A percentile compares a stretch with the other conserved stretches of the same genome.
Conservation (phyloP, 192 early-diverging fungal species). For the Phycomyces blakesleeanus region DNA sequence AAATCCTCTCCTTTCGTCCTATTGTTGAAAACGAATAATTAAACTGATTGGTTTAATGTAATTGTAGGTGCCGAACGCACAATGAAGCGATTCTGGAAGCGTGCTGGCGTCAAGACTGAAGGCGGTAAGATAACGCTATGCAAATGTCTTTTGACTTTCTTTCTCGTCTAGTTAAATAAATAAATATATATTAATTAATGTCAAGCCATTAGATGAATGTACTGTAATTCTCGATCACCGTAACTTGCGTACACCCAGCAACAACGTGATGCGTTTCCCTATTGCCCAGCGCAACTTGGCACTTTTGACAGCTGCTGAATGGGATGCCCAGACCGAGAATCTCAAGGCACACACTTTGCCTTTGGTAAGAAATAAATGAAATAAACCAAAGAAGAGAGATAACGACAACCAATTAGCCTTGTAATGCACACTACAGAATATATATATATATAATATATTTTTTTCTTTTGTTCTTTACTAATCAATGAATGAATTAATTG, state of each 20-base stretch:
- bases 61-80: constrained; percentile 44
- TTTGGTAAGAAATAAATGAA: constrained; percentile 65
- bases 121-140: constrained; percentile 36
- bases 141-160: no score
- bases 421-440: no score
- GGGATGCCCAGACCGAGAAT: constrained; percentile 82
- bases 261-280: constrained; percentile 61
- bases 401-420: no score
- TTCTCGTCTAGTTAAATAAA: no score
- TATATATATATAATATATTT: no score
- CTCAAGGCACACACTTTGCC: constrained; percentile 85
- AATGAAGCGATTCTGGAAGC: constrained; percentile 62
- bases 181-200: not conserved
- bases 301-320: constrained; percentile 84
- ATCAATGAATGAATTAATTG: not conserved
- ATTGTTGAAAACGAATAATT: no score
- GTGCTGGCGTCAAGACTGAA: constrained; percentile 42
- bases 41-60: constrained; percentile 11
- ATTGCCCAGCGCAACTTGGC: constrained; percentile 61
- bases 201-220: constrained; percentile 2
- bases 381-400: no score
- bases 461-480: not conserved
- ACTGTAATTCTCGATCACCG: constrained; percentile 73
- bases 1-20: no score
- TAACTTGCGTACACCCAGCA: constrained; percentile 78